Conservation (phyloP, 2,329 filamentous ascomycete species). For the Corinectria fuckeliana region DNA sequence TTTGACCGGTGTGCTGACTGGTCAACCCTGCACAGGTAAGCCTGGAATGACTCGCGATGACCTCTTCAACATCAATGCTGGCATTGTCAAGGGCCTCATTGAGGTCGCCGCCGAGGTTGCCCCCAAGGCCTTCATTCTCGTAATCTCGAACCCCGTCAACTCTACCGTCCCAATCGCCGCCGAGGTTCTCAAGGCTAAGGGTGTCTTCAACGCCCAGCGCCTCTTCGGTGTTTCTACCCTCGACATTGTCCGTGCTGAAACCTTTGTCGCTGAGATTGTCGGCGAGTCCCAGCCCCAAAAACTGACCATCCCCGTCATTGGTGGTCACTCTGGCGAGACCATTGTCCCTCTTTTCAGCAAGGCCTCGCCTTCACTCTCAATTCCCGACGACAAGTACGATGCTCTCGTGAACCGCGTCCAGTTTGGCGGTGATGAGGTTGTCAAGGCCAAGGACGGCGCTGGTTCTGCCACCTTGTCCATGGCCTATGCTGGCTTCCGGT, state of each 20-base stretch:
- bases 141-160: slow-evolving; percentile 99
- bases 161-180: slow-evolving; percentile 97
- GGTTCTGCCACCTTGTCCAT: slow-evolving; percentile 93
- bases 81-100: slow-evolving; percentile 93
- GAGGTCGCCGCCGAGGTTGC: slow-evolving; percentile 85
- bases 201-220: slow-evolving; percentile 92
- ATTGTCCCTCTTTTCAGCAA: slow-evolving; percentile 98
- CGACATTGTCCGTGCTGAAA: slow-evolving; percentile 97
- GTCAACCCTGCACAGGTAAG: slow-evolving; percentile 70
- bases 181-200: slow-evolving; percentile 92
- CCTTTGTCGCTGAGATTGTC: slow-evolving; percentile 86
- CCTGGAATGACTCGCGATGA: slow-evolving; percentile 99
- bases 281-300: slow-evolving; percentile 84
- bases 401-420: slow-evolving; percentile 93
- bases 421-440: slow-evolving; percentile 97
- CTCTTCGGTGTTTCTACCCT: slow-evolving; percentile 99
- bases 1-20: slow-evolving; percentile 25
- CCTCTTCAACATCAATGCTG: slow-evolving; percentile 99
- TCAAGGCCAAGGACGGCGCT: slow-evolving; percentile 91
- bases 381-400: slow-evolving; percentile 89
- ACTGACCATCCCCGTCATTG: slow-evolving; percentile 88
- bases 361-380: slow-evolving; percentile 77
- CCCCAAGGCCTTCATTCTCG: slow-evolving; percentile 92
- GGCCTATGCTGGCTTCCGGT: slow-evolving; percentile 95
- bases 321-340: slow-evolving; percentile 96